Conservation (phyloP, 2,329 filamentous ascomycete genomes). For the Fusarium sp. region DNA sequence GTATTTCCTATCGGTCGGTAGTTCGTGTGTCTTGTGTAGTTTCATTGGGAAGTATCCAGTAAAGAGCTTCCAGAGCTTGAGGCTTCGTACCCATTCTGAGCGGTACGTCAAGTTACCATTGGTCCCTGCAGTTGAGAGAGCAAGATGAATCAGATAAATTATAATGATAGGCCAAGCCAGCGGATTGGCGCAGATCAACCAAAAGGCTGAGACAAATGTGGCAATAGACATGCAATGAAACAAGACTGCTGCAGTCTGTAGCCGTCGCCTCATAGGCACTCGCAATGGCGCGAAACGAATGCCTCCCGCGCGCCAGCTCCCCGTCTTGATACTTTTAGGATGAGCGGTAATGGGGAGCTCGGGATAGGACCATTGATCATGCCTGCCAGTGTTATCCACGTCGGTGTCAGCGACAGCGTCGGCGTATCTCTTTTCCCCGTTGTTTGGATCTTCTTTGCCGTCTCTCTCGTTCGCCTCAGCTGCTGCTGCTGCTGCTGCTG, state of each 20-base stretch:
- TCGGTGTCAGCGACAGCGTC: constrained; percentile 25
- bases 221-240: constrained; percentile 77
- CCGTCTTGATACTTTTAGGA: constrained; percentile 36
- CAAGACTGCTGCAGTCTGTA: constrained; percentile 82
- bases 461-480: constrained; percentile 11
- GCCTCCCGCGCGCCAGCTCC: constrained; percentile 55
- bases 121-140: constrained; percentile 80
- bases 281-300: constrained; percentile 87
- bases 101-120: constrained; percentile 80
- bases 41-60: constrained; percentile 91
- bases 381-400: constrained; percentile 6
- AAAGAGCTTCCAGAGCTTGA: constrained; percentile 86
- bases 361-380: constrained; percentile 41
- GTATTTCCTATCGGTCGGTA: constrained; percentile 87
- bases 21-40: constrained; percentile 83
- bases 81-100: constrained; percentile 76
- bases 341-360: constrained; percentile 36
- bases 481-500: constrained; percentile 1
- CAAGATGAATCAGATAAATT: constrained; percentile 83
- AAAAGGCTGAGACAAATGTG: constrained; percentile 81
- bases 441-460: background rate
- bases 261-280: constrained; percentile 73
- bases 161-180: constrained; percentile 84
- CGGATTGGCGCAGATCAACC: constrained; percentile 89
- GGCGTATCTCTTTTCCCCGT: constrained; percentile 35